Conservation (phyloP, 306 rosid species). For the Sicyos baderoa region DNA sequence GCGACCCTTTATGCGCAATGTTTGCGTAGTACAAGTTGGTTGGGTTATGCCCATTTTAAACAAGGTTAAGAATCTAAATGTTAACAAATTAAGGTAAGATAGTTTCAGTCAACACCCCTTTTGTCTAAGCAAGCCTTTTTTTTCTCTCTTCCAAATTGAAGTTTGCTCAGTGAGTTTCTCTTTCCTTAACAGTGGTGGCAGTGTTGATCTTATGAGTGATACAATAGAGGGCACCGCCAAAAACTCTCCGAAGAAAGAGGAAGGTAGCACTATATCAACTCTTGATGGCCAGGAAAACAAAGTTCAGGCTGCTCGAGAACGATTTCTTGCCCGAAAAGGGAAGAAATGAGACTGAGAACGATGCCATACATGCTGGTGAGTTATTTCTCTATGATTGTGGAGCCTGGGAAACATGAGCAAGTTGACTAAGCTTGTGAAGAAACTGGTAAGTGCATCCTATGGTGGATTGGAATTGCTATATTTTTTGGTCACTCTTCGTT, state of each 20-base stretch:
- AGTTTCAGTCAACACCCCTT: conserved; percentile 1
- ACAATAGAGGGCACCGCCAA: conserved; percentile 31
- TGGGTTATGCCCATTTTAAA: conserved; percentile 65
- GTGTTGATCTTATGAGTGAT: conserved; percentile 32
- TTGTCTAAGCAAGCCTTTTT: not conserved
- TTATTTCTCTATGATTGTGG: not conserved
- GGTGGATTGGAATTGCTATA: not conserved
- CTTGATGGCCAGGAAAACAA: conserved; percentile 49
- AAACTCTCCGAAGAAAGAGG: conserved; percentile 47
- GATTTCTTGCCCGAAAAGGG: conserved; percentile 71
- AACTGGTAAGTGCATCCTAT: conserved; percentile 6
- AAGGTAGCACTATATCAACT: conserved; percentile 22
- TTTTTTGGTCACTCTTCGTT: not conserved
- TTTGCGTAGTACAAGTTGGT: conserved; percentile 58
- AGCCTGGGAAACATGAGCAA: not conserved
- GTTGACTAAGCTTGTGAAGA: not conserved
- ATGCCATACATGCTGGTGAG: conserved; percentile 14
- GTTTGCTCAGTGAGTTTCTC: conserved; percentile 18
- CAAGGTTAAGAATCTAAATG: conserved; percentile 64
- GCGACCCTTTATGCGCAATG: conserved; percentile 76
- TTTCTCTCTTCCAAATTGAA: conserved; percentile 9
- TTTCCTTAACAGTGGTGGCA: conserved; percentile 53
- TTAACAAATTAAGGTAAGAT: conserved; percentile 62
- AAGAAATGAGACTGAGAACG: conserved; percentile 35
- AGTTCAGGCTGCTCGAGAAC: conserved; percentile 80